Base-by-base conservation (phyloP, 202 grass and related monocot genomes). In the Carex arenaria region DNA sequence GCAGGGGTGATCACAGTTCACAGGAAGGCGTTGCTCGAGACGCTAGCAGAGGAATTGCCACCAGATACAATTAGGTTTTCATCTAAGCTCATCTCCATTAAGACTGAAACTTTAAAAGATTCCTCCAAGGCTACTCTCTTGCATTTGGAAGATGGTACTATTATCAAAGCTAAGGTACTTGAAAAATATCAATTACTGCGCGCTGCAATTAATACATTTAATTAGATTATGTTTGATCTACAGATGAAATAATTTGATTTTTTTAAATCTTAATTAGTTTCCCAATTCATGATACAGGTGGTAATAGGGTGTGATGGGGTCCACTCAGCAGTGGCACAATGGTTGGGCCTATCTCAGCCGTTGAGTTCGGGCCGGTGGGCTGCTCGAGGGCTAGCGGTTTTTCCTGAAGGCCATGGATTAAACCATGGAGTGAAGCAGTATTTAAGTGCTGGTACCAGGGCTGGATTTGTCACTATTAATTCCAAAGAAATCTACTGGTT, bases 221-320 rank as follows among this genome's bases (percentile, higher is more conserved):
- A 51, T 51, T 51, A 51, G 10, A 51, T 51, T 51, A 13, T 51
- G 11, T 51, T 51, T 51, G 11, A 51, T 51, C 10, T 51, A 10
- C 11, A 13, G 47, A 76, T 76, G 23, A 32, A 32, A 55, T 75
- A 6, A 75, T 75, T 75, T 30, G 47, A 54, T 54, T 55, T 55
- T 75, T 75, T 51, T 3, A 51, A 23, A 32, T 31, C 12, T 75
- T 55, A 31, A 30, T 31, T 28, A 74, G 5, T 75, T 9, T 54
- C 15, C 49, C 23, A 54, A 75, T 18, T 34, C 2, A 77, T 56
- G 23, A 3, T 2, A 1, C 49, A 93, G 90, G 67, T 88, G 1
- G 17, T 94, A 79, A 91, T 97, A 22, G 89, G 94, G 10, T 94
- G 94, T 67, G 94, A 97, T 77, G 94, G 92, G 43, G 85, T 92